Conservation (phyloP, 2,329 filamentous ascomycete species). For the Tolypocladium capitatum region DNA sequence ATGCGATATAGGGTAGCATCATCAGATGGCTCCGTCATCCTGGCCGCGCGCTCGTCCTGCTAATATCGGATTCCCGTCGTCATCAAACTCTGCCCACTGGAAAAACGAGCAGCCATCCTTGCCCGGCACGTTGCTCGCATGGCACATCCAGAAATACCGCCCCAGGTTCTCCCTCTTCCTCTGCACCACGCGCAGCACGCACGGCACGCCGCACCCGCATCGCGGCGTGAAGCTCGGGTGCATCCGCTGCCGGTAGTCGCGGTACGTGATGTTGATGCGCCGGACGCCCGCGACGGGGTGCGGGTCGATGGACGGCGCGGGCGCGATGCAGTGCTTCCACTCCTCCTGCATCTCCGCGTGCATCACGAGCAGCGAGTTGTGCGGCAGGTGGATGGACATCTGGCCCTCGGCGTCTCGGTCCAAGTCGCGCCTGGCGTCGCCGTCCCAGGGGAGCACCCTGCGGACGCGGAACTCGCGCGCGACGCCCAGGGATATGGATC, state of each 20-base stretch:
- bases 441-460: slow-evolving; percentile 51
- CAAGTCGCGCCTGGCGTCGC: slow-evolving; percentile 22
- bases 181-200: slow-evolving; percentile 64
- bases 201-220: slow-evolving; percentile 61
- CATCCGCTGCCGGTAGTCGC: slow-evolving; percentile 65
- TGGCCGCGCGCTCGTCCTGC: no score
- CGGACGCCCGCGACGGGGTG: slow-evolving; percentile 71
- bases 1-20: background rate
- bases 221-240: slow-evolving; percentile 66
- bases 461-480: slow-evolving; percentile 87
- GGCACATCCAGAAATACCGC: slow-evolving; percentile 88
- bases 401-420: slow-evolving; percentile 61
- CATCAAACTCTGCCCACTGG: slow-evolving; percentile 74
- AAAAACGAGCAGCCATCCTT: slow-evolving; percentile 64
- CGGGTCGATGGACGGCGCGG: slow-evolving; percentile 63
- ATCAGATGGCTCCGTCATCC: no score
- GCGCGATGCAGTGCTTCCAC: slow-evolving; percentile 83
- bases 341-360: slow-evolving; percentile 96
- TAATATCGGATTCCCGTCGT: slow-evolving; percentile 59
- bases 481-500: slow-evolving; percentile 80
- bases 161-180: slow-evolving; percentile 64
- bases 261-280: slow-evolving; percentile 88
- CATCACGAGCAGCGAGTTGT: slow-evolving; percentile 91
- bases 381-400: slow-evolving; percentile 83
- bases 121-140: slow-evolving; percentile 58